phyloP scores from a whole-genome alignment of 2,329 filamentous ascomycete genomes.

The Atkinsonella texensis region DNA sequence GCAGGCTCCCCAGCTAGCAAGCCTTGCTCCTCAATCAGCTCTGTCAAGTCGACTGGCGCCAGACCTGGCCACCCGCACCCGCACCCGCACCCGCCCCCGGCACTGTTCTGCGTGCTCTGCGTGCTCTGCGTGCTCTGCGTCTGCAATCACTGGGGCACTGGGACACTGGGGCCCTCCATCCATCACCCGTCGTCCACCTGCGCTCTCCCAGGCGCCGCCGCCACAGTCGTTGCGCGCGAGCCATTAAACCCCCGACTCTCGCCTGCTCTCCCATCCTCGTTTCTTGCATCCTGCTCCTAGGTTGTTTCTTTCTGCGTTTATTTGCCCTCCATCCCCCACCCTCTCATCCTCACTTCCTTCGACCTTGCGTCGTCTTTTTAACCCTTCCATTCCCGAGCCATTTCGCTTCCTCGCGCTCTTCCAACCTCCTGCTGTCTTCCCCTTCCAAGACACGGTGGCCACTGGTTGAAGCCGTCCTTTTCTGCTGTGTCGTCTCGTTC shows the following conservation, averaged over 20 bases:
- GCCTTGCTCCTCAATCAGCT: not conserved
- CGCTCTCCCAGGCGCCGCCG: slow-evolving; percentile 6
- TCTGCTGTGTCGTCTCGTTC: slow-evolving; percentile 7
- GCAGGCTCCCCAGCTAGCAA: not conserved
- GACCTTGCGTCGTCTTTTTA: slow-evolving; percentile 14
- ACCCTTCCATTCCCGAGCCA: slow-evolving; percentile 11
- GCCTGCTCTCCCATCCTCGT: slow-evolving; percentile 7
- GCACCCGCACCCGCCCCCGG: too few relatives aligned
- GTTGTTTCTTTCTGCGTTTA: slow-evolving; percentile 10
- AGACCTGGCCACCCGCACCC: not conserved
- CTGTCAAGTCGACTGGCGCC: not conserved
- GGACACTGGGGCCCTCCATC: not conserved
- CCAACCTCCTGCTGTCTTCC: slow-evolving; percentile 11
- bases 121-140: not conserved
- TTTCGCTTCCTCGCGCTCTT: slow-evolving; percentile 14
- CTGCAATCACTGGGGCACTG: too few relatives aligned
- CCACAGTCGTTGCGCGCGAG: slow-evolving; percentile 13
- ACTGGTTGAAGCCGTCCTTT: slow-evolving; percentile 2
- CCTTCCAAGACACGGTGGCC: slow-evolving; percentile 5
- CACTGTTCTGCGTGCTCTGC: too few relatives aligned
- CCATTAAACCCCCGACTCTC: slow-evolving; percentile 9
- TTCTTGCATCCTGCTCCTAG: slow-evolving; percentile 8
- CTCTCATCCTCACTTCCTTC: slow-evolving; percentile 21
- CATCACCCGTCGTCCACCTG: not conserved
- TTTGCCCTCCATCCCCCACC: slow-evolving; percentile 14